phyloP scores from a whole-genome alignment of 345 rosid species.

The Arabidopsis arenosa region DNA sequence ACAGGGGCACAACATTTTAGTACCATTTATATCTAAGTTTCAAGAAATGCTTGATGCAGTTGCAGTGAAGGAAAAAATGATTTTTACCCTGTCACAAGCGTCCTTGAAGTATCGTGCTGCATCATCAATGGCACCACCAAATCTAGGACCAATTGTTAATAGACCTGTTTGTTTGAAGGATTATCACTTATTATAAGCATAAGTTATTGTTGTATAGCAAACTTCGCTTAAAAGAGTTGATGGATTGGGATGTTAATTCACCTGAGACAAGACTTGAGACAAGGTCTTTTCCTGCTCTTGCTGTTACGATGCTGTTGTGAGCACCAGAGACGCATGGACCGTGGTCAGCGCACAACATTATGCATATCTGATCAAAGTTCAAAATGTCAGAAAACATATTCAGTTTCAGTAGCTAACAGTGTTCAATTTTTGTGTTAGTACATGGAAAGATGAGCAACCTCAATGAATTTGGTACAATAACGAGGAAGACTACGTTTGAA shows the following conservation, averaged over 20 bases:
- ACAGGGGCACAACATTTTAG: slow-evolving; percentile 24
- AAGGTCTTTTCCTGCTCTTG: slow-evolving; percentile 99
- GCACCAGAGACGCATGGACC: slow-evolving; percentile 99
- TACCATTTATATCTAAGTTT: slow-evolving; percentile 21
- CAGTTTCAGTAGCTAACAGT: background rate
- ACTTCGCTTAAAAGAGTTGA: background rate
- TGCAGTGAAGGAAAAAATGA: background rate
- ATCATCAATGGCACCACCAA: slow-evolving; percentile 98
- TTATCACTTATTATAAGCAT: slow-evolving; percentile 12
- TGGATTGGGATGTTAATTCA: slow-evolving; percentile 25
- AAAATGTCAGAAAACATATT: slow-evolving; percentile 11
- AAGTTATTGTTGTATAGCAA: background rate
- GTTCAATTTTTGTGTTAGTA: background rate
- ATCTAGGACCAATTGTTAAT: slow-evolving; percentile 96
- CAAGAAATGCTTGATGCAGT: slow-evolving; percentile 19
- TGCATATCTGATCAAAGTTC: slow-evolving; percentile 73
- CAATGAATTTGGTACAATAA: slow-evolving; percentile 90
- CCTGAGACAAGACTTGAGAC: slow-evolving; percentile 97
- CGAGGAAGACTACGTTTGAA: slow-evolving; percentile 98
- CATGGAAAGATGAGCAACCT: slow-evolving; percentile 53
- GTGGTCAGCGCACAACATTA: slow-evolving; percentile 95
- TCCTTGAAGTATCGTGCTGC: slow-evolving; percentile 98
- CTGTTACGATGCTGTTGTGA: slow-evolving; percentile 94
- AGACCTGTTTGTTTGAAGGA: slow-evolving; percentile 61
- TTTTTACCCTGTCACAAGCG: slow-evolving; percentile 82